Evolutionary conservation across 768 basidiomycete species (phyloP).

Genomic region (Lactifluus subvellereus): DNA sequence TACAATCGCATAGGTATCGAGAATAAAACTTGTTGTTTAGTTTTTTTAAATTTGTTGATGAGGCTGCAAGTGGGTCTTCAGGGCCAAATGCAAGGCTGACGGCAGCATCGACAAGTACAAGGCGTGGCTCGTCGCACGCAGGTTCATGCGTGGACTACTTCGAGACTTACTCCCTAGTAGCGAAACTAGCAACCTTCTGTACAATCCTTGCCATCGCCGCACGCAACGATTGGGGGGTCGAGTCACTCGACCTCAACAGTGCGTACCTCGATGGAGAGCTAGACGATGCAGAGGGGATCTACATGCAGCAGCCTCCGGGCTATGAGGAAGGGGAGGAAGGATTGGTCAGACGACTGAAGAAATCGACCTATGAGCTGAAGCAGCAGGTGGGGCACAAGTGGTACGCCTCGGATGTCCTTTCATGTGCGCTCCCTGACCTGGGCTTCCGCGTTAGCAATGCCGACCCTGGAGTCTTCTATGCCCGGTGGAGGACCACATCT

Average conservation of each 20-base stretch:
- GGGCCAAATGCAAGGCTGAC: conserved; percentile 26
- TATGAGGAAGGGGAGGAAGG: neutral
- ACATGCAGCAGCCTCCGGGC: neutral
- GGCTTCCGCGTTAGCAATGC: too few relatives aligned
- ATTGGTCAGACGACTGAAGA: neutral
- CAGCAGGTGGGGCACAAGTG: neutral
- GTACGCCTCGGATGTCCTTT: neutral
- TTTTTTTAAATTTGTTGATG: too few relatives aligned
- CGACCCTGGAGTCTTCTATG: too few relatives aligned
- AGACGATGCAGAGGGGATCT: neutral
- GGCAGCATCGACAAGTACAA: conserved; percentile 27
- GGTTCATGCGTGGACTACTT: conserved; percentile 35
- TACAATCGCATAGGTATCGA: too few relatives aligned
- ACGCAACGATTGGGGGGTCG: neutral
- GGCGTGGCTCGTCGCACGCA: conserved; percentile 39
- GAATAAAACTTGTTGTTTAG: too few relatives aligned
- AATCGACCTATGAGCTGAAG: neutral
- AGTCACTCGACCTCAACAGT: neutral
- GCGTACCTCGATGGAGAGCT: neutral
- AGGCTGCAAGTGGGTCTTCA: conserved; percentile 30
- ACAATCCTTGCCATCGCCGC: conserved; percentile 30
- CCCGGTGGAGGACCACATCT: too few relatives aligned
- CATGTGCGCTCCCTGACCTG: neutral
- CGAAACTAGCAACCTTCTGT: conserved; percentile 27
- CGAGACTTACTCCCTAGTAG: conserved; percentile 30